A percentile compares a stretch with the other conserved stretches of the same genome.
Evolutionary conservation across 768 basidiomycete genomes (phyloP).

Genomic region (Russula sp.): DNA sequence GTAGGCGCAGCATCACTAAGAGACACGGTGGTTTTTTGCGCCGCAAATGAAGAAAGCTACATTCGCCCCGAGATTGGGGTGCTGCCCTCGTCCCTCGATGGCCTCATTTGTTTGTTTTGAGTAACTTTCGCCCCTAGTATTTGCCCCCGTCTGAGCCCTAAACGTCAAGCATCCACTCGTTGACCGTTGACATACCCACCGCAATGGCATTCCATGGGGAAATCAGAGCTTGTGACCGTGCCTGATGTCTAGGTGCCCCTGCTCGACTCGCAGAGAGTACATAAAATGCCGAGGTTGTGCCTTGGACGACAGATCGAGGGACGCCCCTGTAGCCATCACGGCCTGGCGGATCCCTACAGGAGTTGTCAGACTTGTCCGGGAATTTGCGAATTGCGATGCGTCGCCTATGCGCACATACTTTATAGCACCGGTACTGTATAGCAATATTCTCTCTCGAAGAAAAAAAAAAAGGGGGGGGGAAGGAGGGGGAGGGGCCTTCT

Average conservation of each 20-base stretch:
- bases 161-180: background rate
- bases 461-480: background rate
- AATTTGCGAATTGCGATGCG: background rate
- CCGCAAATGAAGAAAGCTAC: background rate
- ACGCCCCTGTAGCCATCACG: no score
- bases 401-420: no score
- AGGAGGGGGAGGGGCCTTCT: background rate
- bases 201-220: background rate
- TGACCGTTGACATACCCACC: background rate
- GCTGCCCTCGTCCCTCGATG: background rate
- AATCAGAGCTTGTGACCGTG: background rate
- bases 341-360: conserved; percentile 7
- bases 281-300: background rate
- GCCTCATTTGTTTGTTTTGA: background rate
- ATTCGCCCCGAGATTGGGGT: background rate
- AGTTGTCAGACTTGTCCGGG: background rate
- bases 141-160: background rate
- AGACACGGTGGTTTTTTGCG: background rate
- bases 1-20: background rate
- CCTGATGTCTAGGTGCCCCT: background rate
- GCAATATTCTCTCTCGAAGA: background rate
- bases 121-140: background rate
- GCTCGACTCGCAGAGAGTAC: background rate
- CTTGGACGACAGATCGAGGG: background rate
- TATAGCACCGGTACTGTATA: background rate